Evolutionary conservation across 306 rosid species (phyloP), one percentile per base, ranked within the genome.

Genomic region (Oemleria cerasiformis): DNA sequence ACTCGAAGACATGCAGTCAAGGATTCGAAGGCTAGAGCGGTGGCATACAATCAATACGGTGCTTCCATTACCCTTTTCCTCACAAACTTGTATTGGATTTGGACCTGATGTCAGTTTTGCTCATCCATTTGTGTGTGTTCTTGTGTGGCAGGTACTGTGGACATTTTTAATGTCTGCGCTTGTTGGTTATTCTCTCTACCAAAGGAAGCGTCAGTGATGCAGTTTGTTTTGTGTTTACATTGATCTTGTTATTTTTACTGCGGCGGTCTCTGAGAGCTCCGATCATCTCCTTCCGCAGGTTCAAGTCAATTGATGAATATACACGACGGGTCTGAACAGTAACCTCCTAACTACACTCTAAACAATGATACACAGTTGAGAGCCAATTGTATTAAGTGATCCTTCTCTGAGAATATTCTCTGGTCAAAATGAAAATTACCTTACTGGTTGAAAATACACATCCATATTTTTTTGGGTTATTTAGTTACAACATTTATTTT

Each of bases 41-140:
- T 95, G 99, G 97, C 96, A 89, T 63, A 83, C 96, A 49, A 90
- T 95, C 77, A 95, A 95, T 74, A 95, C 97, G 66, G 99, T 95
- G 88, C 63, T 60, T 13, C 58, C 54, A 48, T 57, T 23, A 7
- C 25, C 44, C n/a, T 62, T 4, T 9, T 17, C 4, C 20, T 4
- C 19, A 11, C 3, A 10, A n/a, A 14, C n/a, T 63, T 67, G 2
- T 5, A 36, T 34, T 17, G 41, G 72, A 50, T 21, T 61, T 57
- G 38, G n/a, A 57, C 12, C 63, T 25, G 40, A n/a, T 15, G 15
- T 51, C 30, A 15, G 9, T 15, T 7, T 9, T 70, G 50, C 48
- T 49, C 11, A 56, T 54, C 70, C n/a, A 17, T 67, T 9, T 30
- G 38, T 55, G 17, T 30, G 38, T 55, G 17, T 57, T 38, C 56